A percentile compares a stretch with the other conserved stretches of the same genome.
Evolutionary conservation across 2,329 filamentous ascomycete species (phyloP).

Genomic region (Chrysoporthe austroafricana): DNA sequence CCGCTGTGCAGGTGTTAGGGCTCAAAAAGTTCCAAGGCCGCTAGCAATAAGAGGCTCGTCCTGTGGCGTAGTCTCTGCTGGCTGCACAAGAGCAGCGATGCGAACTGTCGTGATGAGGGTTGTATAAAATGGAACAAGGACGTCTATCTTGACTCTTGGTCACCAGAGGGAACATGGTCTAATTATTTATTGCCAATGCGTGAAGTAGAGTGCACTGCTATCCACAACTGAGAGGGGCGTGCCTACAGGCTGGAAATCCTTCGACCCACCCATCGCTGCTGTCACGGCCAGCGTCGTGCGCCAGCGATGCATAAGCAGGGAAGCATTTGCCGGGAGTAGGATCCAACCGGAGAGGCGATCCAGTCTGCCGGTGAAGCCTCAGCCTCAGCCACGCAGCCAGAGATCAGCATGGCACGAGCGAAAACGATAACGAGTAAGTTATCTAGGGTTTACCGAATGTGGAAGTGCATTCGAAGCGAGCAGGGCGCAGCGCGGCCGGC

Average conservation of each 20-base stretch:
- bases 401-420: not conserved
- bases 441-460: not conserved
- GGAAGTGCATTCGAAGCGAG: not conserved
- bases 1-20: not conserved
- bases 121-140: not conserved
- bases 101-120: not conserved
- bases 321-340: not conserved
- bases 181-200: not conserved
- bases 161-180: not conserved
- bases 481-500: not conserved
- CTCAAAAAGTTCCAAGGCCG: not conserved
- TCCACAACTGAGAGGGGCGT: not conserved
- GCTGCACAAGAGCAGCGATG: not conserved
- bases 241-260: not conserved
- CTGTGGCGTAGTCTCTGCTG: not conserved
- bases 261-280: constrained; percentile 4
- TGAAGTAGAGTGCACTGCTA: not conserved
- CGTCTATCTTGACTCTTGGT: not conserved
- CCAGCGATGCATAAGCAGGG: not conserved
- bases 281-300: not conserved
- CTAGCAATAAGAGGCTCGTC: not conserved
- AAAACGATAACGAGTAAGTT: not conserved
- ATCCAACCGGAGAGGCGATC: no score
- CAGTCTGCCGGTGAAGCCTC: not conserved
- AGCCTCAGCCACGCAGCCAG: not conserved